Conservation (phyloP, 2,329 filamentous ascomycete genomes). For the Xylaria sp. region DNA sequence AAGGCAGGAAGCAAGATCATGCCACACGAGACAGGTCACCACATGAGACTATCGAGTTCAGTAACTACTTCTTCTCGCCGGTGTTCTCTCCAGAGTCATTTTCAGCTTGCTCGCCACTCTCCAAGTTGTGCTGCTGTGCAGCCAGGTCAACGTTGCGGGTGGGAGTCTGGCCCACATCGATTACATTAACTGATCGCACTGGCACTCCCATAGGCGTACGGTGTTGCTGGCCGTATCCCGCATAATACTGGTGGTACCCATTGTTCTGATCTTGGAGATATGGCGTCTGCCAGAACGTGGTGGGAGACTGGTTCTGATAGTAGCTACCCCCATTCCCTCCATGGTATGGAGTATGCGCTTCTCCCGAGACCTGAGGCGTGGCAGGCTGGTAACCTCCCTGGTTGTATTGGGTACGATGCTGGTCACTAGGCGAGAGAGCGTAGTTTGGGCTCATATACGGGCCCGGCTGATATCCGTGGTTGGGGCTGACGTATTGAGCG, state of each 20-base stretch:
- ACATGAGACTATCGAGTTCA: slow-evolving; percentile 1
- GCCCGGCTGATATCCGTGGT: slow-evolving; percentile 23
- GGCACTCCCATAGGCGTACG: slow-evolving; percentile 27
- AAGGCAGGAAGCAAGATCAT: slow-evolving; percentile 23
- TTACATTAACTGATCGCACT: slow-evolving; percentile 11
- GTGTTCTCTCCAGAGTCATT: slow-evolving; percentile 22
- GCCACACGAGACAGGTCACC: background rate
- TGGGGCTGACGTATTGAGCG: slow-evolving; percentile 26
- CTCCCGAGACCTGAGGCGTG: slow-evolving; percentile 37
- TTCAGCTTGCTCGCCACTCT: slow-evolving; percentile 19
- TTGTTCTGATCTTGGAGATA: slow-evolving; percentile 45
- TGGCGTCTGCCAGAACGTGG: slow-evolving; percentile 43
- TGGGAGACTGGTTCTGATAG: slow-evolving; percentile 32
- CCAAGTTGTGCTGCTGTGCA: slow-evolving; percentile 28
- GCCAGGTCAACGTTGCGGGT: slow-evolving; percentile 27
- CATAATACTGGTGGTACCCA: slow-evolving; percentile 36
- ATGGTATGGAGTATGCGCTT: slow-evolving; percentile 37
- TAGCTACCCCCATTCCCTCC: slow-evolving; percentile 31
- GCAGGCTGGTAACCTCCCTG: slow-evolving; percentile 32
- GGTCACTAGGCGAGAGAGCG: slow-evolving; percentile 29
- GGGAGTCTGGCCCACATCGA: slow-evolving; percentile 28
- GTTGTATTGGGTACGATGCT: slow-evolving; percentile 25
- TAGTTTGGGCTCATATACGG: slow-evolving; percentile 34
- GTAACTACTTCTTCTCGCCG: slow-evolving; percentile 27
- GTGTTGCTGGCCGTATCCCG: slow-evolving; percentile 29